These are phyloP conservation scores for Aureobasidium sp. DNA, from an alignment of 2,329 filamentous ascomycete genomes.

Conservation along the genomic window DNA sequence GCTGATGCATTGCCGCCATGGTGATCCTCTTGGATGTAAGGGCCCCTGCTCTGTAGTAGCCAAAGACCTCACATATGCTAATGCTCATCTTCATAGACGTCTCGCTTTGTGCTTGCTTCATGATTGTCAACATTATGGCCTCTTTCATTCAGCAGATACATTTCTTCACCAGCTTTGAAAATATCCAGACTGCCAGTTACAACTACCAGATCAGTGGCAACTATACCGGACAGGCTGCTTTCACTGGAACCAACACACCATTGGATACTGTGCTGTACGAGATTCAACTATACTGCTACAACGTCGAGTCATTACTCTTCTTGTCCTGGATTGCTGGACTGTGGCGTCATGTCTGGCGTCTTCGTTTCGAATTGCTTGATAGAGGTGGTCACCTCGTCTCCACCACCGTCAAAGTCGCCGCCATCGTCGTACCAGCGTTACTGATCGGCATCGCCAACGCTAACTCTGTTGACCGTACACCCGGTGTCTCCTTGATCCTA, in stretches of 20 bases:
- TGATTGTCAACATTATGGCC: background rate
- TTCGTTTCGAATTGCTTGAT: background rate
- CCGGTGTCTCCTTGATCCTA: background rate
- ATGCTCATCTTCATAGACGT: background rate
- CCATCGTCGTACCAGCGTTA: background rate
- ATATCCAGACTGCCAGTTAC: background rate
- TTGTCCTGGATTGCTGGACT: conserved; percentile 4
- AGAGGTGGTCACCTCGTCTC: background rate
- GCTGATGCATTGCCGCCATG: background rate
- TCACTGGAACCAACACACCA: background rate
- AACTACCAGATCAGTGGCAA: background rate
- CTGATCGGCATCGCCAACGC: conserved; percentile 5
- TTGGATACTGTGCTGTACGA: background rate
- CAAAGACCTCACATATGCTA: background rate
- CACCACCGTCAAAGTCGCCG: background rate
- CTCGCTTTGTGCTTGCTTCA: background rate
- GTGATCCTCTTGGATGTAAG: conserved; percentile 6
- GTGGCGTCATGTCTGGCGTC: conserved; percentile 6
- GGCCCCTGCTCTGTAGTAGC: background rate
- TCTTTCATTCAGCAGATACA: conserved; percentile 6
- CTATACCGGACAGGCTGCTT: background rate
- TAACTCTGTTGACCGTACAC: background rate
- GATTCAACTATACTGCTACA: conserved; percentile 8
- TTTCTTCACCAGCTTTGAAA: background rate
- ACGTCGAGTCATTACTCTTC: conserved; percentile 3